Base-by-base conservation (phyloP, 441 rosid species). In the Capsella rubella region DNA sequence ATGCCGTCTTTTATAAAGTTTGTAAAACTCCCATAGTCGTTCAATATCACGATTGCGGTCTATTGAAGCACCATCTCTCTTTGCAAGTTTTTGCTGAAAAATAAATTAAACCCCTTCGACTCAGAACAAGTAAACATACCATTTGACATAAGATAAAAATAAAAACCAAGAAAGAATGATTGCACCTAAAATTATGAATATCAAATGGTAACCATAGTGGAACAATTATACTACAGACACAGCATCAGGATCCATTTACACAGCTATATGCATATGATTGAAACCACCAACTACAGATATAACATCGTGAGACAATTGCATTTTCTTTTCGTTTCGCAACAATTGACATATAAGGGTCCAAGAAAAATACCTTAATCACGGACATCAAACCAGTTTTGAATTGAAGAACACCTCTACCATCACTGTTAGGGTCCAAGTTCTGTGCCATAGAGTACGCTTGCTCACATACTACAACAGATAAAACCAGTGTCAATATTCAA, bases 321-420 rank as follows among this genome's bases (percentile, higher is more conserved):
- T 29, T 10, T 29, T 32, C 14, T 59, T 5, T 58, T 21, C 40
- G 25, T 4, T n/a, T 21, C 59, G 35, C 47, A 34, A n/a, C n/a
- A 37, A 40, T 3, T 47, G 57, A 69, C 47, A 63, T 16, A 61
- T 4, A 32, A 75, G 25, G 34, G 29, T 31, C 6, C 8, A 34
- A 61, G 25, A 56, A 27, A 76, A 10, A 42, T 81, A 93, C 98
- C 99, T 92, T 85, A 75, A 96, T 96, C 32, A 96, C 84, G 43
- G 97, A 96, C 95, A 81, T 86, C 87, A 96, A 85, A 72, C 99
- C 99, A 82, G 99, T 93, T 89, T 96, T 96, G 83, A 96, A 96
- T 72, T 96, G 99, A 74, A 96, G 97, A 75, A 96, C 99, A 78
- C 99, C 98, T 71, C 99, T 90, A 40, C 99, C 97, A 28, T 89